Conservation (phyloP, 1,284 basidiomycete species). For the Irpex rosettiformis region DNA sequence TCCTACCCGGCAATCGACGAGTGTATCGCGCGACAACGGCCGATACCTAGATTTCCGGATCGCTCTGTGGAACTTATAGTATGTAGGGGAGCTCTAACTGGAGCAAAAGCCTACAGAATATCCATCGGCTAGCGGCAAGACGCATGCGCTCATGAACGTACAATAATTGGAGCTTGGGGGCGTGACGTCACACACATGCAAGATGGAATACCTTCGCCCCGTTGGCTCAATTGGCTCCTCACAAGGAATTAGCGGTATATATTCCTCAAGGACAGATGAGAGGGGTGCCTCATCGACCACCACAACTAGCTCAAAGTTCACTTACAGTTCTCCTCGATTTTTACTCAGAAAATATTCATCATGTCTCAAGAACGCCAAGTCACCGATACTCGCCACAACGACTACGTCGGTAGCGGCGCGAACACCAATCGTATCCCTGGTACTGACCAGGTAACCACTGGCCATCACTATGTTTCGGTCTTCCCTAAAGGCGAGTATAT, state of each 20-base stretch:
- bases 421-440: constrained; percentile 26
- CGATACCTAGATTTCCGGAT: not conserved
- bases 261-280: not conserved
- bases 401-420: constrained; percentile 28
- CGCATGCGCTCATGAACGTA: not conserved
- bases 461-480: constrained; percentile 25
- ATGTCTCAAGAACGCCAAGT: constrained; percentile 16
- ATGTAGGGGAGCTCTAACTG: not conserved
- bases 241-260: not conserved
- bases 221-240: not conserved
- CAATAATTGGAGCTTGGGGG: too few species aligned
- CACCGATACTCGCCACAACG: constrained; percentile 26
- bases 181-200: not conserved
- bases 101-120: too few species aligned
- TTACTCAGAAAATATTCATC: constrained; percentile 5
- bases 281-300: not conserved
- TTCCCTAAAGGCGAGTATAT: constrained; percentile 20
- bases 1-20: not conserved
- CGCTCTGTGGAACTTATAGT: not conserved
- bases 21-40: not conserved
- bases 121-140: not conserved
- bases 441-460: constrained; percentile 26
- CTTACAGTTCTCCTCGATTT: not conserved
- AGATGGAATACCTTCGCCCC: not conserved
- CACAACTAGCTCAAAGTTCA: not conserved